A percentile compares a stretch with the other conserved stretches of the same genome.
These are phyloP conservation scores for Adenanthera pavonina DNA, from an alignment of 306 rosid species.

Conservation along the genomic window DNA sequence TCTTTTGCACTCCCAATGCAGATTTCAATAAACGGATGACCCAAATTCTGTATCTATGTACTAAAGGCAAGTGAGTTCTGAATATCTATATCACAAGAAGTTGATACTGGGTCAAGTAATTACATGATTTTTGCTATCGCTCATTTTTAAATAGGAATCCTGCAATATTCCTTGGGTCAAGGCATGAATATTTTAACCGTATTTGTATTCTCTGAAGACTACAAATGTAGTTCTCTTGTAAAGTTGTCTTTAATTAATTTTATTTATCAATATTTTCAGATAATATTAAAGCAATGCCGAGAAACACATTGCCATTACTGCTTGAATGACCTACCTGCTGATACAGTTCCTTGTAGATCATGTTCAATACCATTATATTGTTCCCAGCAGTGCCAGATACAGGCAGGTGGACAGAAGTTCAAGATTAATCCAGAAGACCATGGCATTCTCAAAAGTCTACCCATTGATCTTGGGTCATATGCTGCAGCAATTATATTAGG, in stretches of 20 bases:
- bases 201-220: slow-evolving; percentile 21
- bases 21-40: slow-evolving; percentile 14
- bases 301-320: slow-evolving; percentile 93
- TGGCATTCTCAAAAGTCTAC: slow-evolving; percentile 47
- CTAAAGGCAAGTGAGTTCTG: slow-evolving; percentile 14
- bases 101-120: slow-evolving; percentile 23
- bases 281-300: slow-evolving; percentile 75
- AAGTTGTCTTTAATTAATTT: slow-evolving; percentile 20
- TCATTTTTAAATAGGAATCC: slow-evolving; percentile 18
- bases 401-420: slow-evolving; percentile 63
- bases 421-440: slow-evolving; percentile 42
- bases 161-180: slow-evolving; percentile 23
- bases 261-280: slow-evolving; percentile 43
- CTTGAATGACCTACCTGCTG: slow-evolving; percentile 83
- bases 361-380: slow-evolving; percentile 86
- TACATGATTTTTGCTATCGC: slow-evolving; percentile 17
- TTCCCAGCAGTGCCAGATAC: slow-evolving; percentile 68
- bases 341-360: slow-evolving; percentile 78
- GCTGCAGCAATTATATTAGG: slow-evolving; percentile 50
- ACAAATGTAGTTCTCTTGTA: slow-evolving; percentile 15
- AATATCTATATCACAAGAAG: slow-evolving; percentile 12
- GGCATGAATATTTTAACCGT: neutral
- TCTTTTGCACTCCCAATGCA: slow-evolving; percentile 8
- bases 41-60: neutral
- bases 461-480: slow-evolving; percentile 56